These are phyloP conservation scores for Apophysomyces trapeziformis DNA, from an alignment of 371 early-diverging fungal species.

Conservation along the genomic window DNA sequence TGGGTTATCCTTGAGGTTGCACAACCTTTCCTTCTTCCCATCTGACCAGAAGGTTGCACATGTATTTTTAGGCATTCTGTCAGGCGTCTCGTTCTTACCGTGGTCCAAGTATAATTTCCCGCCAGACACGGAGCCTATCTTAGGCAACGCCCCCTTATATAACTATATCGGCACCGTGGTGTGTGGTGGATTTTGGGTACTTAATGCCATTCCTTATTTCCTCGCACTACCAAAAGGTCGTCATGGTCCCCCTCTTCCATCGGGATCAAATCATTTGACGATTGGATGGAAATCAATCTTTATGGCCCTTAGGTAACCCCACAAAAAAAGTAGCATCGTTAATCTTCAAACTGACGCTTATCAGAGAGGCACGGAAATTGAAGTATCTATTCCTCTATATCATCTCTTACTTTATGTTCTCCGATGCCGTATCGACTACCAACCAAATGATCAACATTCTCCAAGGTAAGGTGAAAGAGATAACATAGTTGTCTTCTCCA, in stretches of 20 bases:
- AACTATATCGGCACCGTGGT: slow-evolving; percentile 50
- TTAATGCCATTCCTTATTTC: slow-evolving; percentile 54
- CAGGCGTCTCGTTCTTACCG: slow-evolving; percentile 41
- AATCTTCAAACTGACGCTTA: not conserved
- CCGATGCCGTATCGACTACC: slow-evolving; percentile 62
- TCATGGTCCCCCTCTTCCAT: slow-evolving; percentile 43
- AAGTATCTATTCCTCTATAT: slow-evolving; percentile 57
- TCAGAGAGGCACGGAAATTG: slow-evolving; percentile 51
- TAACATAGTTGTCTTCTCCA: too few species aligned
- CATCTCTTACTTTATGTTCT: slow-evolving; percentile 62
- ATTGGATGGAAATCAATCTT: slow-evolving; percentile 55
- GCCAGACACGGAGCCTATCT: slow-evolving; percentile 22
- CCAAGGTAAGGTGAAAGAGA: slow-evolving; percentile 22
- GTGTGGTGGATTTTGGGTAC: slow-evolving; percentile 49
- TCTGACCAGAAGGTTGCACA: slow-evolving; percentile 7
- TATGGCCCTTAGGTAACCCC: slow-evolving; percentile 28
- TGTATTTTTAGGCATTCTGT: slow-evolving; percentile 31
- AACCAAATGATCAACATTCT: slow-evolving; percentile 47
- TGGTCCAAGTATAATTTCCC: slow-evolving; percentile 40
- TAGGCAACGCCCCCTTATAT: slow-evolving; percentile 50
- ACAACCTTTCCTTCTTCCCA: not conserved
- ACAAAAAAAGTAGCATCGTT: not conserved
- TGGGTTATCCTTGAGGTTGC: not conserved
- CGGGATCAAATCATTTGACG: slow-evolving; percentile 35
- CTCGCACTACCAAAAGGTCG: slow-evolving; percentile 42